These are phyloP conservation scores for Trichoderma arundinaceum DNA, from an alignment of 2,329 filamentous ascomycete genomes.

Conservation along the genomic window DNA sequence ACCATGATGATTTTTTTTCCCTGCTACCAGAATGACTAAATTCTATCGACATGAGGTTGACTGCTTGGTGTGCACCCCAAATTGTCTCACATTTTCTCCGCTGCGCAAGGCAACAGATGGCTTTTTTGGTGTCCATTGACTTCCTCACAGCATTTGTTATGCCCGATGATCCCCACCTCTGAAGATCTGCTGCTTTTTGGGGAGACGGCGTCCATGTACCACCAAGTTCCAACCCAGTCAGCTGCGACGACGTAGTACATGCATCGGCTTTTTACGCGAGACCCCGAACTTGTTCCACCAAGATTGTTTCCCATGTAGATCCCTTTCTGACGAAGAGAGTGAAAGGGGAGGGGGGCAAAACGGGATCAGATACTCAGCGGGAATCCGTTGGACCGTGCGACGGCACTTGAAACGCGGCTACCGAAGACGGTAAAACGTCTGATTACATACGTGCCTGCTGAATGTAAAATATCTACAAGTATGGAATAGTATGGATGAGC, in stretches of 20 bases:
- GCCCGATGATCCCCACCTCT: not conserved
- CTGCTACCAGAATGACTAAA: not conserved
- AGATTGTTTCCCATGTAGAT: conserved; percentile 22
- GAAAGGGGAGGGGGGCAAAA: not conserved
- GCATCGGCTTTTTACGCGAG: conserved; percentile 28
- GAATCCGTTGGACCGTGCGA: conserved; percentile 19
- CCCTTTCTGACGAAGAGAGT: not conserved
- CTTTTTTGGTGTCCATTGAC: not conserved
- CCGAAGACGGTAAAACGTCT: conserved; percentile 18
- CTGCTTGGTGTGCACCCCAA: not conserved
- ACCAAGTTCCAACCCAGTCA: not conserved
- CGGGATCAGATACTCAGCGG: not conserved
- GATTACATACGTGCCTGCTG: not conserved
- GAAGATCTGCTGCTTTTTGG: not conserved
- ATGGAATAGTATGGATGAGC: not conserved
- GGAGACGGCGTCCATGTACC: not conserved
- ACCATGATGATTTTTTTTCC: not conserved
- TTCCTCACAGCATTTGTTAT: not conserved
- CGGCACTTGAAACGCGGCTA: conserved; percentile 24
- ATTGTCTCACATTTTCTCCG: conserved; percentile 25
- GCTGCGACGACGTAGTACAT: conserved; percentile 16
- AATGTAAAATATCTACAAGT: conserved; percentile 13
- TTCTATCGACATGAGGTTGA: not conserved
- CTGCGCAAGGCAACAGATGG: not conserved
- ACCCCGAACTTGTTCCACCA: conserved; percentile 14